phyloP scores from a whole-genome alignment of 1,139 yeast species.

The Hemisphaericaspora lyxosophila region DNA sequence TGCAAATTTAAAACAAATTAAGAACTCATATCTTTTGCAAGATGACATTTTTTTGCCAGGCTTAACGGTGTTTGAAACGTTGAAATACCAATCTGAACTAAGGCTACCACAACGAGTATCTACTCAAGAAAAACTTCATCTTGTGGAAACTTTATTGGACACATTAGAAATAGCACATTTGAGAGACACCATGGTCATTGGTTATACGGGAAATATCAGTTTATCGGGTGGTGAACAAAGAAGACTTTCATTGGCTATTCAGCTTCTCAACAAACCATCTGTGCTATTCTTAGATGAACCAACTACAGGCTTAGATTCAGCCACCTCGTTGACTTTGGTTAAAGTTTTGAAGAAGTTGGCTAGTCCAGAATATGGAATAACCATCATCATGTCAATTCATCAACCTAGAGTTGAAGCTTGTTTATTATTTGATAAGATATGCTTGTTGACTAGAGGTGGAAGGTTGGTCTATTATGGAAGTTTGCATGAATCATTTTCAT shows the following conservation, averaged over 20 bases:
- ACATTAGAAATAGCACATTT: conserved; percentile 65
- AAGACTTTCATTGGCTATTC: conserved; percentile 79
- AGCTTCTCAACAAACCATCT: conserved; percentile 72
- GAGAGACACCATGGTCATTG: conserved; percentile 39
- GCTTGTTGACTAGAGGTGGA: conserved; percentile 72
- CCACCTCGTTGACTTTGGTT: conserved; percentile 68
- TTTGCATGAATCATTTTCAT: conserved; percentile 42
- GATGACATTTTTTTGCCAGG: conserved; percentile 73
- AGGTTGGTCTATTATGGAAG: conserved; percentile 60
- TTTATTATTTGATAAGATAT: conserved; percentile 62
- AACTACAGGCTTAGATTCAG: conserved; percentile 84
- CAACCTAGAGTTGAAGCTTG: conserved; percentile 83
- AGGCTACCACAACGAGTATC: conserved; percentile 49
- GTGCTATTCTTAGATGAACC: conserved; percentile 83
- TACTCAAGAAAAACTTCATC: conserved; percentile 36
- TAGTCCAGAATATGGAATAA: conserved; percentile 56
- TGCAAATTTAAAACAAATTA: conserved; percentile 20
- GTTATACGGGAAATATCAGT: conserved; percentile 29
- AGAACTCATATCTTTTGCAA: conserved; percentile 73
- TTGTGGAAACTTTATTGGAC: conserved; percentile 59
- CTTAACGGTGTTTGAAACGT: conserved; percentile 68
- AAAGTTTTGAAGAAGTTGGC: conserved; percentile 57
- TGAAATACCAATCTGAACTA: conserved; percentile 68
- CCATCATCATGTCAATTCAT: conserved; percentile 74
- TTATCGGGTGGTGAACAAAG: conserved; percentile 87